A percentile compares a stretch with the other conserved stretches of the same genome.
Evolutionary conservation across 75 land plant genomes (phyloP).

Genomic region (Azolla pinnata): DNA sequence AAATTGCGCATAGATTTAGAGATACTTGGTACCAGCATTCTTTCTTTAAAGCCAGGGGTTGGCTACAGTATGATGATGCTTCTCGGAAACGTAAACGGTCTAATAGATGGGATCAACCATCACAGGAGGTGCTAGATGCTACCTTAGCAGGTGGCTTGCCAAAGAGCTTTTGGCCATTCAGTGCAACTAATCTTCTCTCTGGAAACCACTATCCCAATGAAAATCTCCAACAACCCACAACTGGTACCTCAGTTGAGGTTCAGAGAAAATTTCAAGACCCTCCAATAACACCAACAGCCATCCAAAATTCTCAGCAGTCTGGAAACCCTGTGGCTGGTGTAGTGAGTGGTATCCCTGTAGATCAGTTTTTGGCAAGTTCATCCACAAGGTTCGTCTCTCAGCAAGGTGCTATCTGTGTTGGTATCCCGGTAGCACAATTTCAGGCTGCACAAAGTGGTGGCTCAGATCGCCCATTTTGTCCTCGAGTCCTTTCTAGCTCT

Average conservation of each 20-base stretch:
- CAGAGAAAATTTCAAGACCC: not conserved
- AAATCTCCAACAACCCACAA: too few relatives aligned
- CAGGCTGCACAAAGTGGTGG: not conserved
- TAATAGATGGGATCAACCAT: constrained; percentile 18
- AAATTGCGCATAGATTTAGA: constrained; percentile 11
- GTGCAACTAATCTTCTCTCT: constrained; percentile 3
- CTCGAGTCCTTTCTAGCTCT: not conserved
- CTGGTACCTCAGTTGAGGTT: constrained; percentile 1
- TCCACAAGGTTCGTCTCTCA: not conserved
- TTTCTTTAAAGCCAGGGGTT: not conserved
- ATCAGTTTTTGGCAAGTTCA: not conserved
- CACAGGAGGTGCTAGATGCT: constrained; percentile 10
- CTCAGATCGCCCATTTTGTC: not conserved
- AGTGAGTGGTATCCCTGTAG: constrained; percentile 5
- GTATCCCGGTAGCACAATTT: constrained; percentile 7
- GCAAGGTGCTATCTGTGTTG: constrained; percentile 3
- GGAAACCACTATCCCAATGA: too few relatives aligned
- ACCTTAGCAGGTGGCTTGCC: constrained; percentile 6
- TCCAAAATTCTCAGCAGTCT: too few relatives aligned
- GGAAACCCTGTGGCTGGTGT: too few relatives aligned
- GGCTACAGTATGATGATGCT: not conserved
- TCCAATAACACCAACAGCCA: not conserved
- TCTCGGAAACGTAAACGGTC: constrained; percentile 12
- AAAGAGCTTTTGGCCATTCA: constrained; percentile 8
- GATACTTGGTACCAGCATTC: not conserved